Conservation (phyloP, 1,284 basidiomycete genomes). For the Golubevia pallescens region DNA sequence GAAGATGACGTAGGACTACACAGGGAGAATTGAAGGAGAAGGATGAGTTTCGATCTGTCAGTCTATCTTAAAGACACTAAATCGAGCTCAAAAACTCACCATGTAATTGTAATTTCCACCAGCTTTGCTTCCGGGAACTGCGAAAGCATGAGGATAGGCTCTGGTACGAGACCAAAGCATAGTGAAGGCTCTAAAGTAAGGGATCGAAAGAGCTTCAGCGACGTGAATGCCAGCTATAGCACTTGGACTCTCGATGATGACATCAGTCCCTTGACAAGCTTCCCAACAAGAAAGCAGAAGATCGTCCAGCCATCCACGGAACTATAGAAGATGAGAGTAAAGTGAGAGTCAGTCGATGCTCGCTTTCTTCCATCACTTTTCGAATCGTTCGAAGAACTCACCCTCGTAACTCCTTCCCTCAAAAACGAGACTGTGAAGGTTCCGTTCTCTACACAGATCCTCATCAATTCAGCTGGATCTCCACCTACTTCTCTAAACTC, state of each 20-base stretch:
- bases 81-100: conserved; percentile 68
- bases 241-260: conserved; percentile 91
- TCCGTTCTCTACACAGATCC: conserved; percentile 68
- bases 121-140: conserved; percentile 84
- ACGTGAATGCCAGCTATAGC: conserved; percentile 99
- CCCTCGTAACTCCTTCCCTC: conserved; percentile 86
- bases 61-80: not conserved
- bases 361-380: not conserved
- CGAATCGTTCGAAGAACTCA: conserved; percentile 50
- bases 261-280: conserved; percentile 90
- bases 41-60: too few relatives aligned
- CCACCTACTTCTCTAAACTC: conserved; percentile 92
- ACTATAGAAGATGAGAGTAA: conserved; percentile 68
- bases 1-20: conserved; percentile 71
- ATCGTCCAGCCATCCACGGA: conserved; percentile 96
- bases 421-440: conserved; percentile 94
- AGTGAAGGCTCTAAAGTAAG: conserved; percentile 89
- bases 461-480: conserved; percentile 86
- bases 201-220: conserved; percentile 88
- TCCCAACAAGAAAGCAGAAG: conserved; percentile 90
- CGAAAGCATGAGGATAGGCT: conserved; percentile 96
- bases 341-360: not conserved
- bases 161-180: conserved; percentile 78
- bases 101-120: conserved; percentile 98
- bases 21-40: too few relatives aligned